phyloP scores from a whole-genome alignment of 108 stramenopile genomes.

The Schizochytrium sp. region DNA sequence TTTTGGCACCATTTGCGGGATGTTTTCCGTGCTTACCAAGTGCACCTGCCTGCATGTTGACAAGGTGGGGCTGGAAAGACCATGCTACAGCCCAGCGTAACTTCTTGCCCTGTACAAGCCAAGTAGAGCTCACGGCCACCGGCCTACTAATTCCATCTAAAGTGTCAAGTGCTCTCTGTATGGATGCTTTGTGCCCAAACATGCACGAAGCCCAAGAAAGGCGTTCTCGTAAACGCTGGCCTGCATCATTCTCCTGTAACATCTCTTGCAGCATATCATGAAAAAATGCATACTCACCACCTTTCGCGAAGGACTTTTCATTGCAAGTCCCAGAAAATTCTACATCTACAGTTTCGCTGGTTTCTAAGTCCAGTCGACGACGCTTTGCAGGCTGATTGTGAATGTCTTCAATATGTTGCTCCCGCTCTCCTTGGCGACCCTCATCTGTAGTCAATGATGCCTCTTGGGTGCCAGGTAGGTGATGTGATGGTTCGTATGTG shows the following conservation, averaged over 20 bases:
- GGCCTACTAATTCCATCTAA: neutral
- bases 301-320: neutral
- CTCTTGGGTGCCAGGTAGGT: neutral
- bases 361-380: neutral
- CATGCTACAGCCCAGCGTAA: constrained; percentile 37
- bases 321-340: neutral
- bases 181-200: constrained; percentile 52
- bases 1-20: neutral
- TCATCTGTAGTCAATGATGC: neutral
- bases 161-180: neutral
- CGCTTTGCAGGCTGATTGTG: neutral
- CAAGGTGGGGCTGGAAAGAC: neutral
- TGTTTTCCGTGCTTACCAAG: neutral
- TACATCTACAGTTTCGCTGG: neutral
- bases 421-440: too few species aligned
- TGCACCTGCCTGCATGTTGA: neutral
- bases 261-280: constrained; percentile 10
- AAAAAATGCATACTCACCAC: constrained; percentile 5
- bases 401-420: neutral
- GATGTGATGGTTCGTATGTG: neutral
- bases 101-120: constrained; percentile 26
- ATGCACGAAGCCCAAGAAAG: constrained; percentile 22
- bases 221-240: neutral
- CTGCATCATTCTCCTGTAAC: neutral
- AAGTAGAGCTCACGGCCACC: neutral